These are phyloP conservation scores for Discostella stelligeroides DNA, from an alignment of 108 stramenopile species.

Conservation along the genomic window DNA sequence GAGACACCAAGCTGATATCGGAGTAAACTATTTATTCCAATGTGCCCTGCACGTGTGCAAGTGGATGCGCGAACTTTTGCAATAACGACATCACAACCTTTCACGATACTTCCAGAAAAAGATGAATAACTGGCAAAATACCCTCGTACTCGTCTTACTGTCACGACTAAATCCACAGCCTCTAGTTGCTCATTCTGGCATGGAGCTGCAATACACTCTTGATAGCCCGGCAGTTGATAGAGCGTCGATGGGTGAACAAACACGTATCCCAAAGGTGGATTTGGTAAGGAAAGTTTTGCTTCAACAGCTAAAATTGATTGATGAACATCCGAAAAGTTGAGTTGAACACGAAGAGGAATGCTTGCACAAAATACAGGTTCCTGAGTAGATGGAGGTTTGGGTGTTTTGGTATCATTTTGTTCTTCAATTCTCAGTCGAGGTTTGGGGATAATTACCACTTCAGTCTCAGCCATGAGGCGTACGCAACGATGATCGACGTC, in stretches of 20 bases:
- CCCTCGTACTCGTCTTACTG: slow-evolving; percentile 13
- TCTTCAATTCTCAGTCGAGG: slow-evolving; percentile 41
- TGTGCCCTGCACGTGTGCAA: slow-evolving; percentile 25
- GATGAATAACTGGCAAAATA: slow-evolving; percentile 6
- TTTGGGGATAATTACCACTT: slow-evolving; percentile 72
- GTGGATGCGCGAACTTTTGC: slow-evolving; percentile 28
- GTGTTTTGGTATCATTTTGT: slow-evolving; percentile 9
- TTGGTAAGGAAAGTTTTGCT: slow-evolving; percentile 9
- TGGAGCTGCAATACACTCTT: slow-evolving; percentile 18
- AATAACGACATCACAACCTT: slow-evolving; percentile 15
- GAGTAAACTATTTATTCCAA: slow-evolving; percentile 30
- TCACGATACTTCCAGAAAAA: neutral
- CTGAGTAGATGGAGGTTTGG: neutral
- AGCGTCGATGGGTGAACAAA: slow-evolving; percentile 39
- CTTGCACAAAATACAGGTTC: slow-evolving; percentile 20
- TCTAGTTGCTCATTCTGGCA: slow-evolving; percentile 25
- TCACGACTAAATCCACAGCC: slow-evolving; percentile 9
- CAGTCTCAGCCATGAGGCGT: slow-evolving; percentile 69
- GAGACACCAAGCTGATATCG: slow-evolving; percentile 38
- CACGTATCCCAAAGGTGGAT: slow-evolving; percentile 19
- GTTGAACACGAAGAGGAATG: slow-evolving; percentile 37
- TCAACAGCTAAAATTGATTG: neutral
- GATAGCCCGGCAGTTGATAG: slow-evolving; percentile 37
- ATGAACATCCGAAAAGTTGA: slow-evolving; percentile 13
- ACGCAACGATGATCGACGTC: slow-evolving; percentile 16